Conservation (phyloP, 2,329 filamentous ascomycete species). For the Aspergillus latus region DNA sequence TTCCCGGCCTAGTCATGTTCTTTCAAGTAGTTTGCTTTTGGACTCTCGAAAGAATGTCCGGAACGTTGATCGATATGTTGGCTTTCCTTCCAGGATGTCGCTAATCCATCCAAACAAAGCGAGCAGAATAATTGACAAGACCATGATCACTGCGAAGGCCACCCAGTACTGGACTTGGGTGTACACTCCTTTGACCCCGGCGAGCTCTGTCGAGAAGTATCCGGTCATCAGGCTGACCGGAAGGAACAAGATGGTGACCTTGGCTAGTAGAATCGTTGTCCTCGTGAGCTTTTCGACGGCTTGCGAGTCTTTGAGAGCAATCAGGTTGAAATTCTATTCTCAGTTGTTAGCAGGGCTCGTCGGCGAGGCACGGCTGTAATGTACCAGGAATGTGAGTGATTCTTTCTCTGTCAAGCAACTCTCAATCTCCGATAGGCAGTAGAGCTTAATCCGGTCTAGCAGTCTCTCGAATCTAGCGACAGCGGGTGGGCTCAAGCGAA, state of each 20-base stretch:
- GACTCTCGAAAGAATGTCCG: slow-evolving; percentile 37
- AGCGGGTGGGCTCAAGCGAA: slow-evolving; percentile 49
- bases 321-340: slow-evolving; percentile 71
- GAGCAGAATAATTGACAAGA: slow-evolving; percentile 58
- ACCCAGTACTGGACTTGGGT: slow-evolving; percentile 66
- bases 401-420: slow-evolving; percentile 68
- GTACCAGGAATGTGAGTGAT: slow-evolving; percentile 65
- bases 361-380: slow-evolving; percentile 18
- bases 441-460: slow-evolving; percentile 60
- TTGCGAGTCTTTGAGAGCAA: slow-evolving; percentile 71
- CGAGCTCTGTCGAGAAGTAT: slow-evolving; percentile 69
- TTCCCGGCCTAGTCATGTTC: background rate
- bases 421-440: slow-evolving; percentile 63
- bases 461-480: slow-evolving; percentile 61
- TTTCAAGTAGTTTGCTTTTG: slow-evolving; percentile 26
- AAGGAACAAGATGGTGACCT: slow-evolving; percentile 73
- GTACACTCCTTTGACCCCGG: slow-evolving; percentile 58
- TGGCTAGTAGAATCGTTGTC: slow-evolving; percentile 70
- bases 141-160: slow-evolving; percentile 63
- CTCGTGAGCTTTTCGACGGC: slow-evolving; percentile 70
- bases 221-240: slow-evolving; percentile 73
- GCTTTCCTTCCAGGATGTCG: slow-evolving; percentile 58
- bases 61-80: slow-evolving; percentile 49
- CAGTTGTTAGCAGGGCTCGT: slow-evolving; percentile 10
- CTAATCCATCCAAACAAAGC: slow-evolving; percentile 59